A percentile compares a stretch with the other conserved stretches of the same genome.
phyloP scores from a whole-genome alignment of 352 stramenopile species.

The Globisporangium nunn region DNA sequence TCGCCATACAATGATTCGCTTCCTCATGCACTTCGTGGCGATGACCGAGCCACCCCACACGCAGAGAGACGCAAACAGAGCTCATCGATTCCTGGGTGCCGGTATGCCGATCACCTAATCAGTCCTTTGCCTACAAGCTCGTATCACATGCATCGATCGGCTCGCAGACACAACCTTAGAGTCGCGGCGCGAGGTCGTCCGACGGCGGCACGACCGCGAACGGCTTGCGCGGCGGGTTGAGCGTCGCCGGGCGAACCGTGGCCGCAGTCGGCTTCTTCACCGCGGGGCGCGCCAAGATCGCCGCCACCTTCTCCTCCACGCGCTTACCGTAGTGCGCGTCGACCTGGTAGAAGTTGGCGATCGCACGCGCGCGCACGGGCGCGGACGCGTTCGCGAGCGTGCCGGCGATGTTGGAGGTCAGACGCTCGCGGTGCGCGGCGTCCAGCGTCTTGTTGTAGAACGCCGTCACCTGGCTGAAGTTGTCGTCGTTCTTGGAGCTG shows the following conservation, averaged over 20 bases:
- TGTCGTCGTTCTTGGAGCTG: conserved; percentile 85
- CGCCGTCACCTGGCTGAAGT: conserved; percentile 77
- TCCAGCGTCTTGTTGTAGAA: conserved; percentile 85
- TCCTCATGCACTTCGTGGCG: no score
- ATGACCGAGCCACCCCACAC: no score
- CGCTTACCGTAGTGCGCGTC: conserved; percentile 82
- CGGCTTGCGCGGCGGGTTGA: conserved; percentile 58
- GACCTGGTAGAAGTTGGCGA: conserved; percentile 85
- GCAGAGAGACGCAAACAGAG: no score
- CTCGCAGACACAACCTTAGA: conserved; percentile 19
- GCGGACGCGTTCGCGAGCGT: conserved; percentile 73
- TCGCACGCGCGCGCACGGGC: conserved; percentile 71
- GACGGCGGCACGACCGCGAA: conserved; percentile 45
- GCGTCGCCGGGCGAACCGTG: conserved; percentile 17
- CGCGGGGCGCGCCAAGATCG: conserved; percentile 20
- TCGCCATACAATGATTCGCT: no score
- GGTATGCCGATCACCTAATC: no score
- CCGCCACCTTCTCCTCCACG: conserved; percentile 69
- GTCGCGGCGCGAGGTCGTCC: conserved; percentile 38
- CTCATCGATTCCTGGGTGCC: no score
- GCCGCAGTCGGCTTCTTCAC: conserved; percentile 7
- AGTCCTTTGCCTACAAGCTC: no score
- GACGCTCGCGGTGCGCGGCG: conserved; percentile 49
- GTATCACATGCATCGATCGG: no score
- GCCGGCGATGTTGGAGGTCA: conserved; percentile 86